Base-by-base conservation (phyloP, 83 land plant genomes). In the Picea abies region DNA sequence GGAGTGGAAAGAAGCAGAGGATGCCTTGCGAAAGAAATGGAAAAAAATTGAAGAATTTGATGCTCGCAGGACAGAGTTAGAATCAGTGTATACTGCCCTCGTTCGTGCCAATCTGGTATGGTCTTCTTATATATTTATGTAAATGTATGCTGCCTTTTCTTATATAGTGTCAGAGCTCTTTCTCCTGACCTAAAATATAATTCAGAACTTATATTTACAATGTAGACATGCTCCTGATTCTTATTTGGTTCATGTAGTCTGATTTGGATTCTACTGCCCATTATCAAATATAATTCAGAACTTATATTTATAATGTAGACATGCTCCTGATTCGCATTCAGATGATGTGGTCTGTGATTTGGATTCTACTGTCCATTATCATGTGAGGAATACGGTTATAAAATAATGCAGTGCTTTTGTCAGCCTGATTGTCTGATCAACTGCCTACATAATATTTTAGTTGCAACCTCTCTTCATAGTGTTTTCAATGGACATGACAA, bases 31-130 rank as follows among this genome's bases (percentile, higher is more conserved):
- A 80, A 92, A 92, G 82, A 97, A 97, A 84, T 97, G 99, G 99
- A 97, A 96, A 83, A 97, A 92, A 81, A 96, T 97, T 79, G 99
- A 97, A 81, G 98, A 96, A 80, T 97, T 97, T 89, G 97, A 96
- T 88, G 90, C 94, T 25, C 93, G 99, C 20, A 91, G 99, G 81
- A 83, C 92, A 81, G 99, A 97, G 81, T 90, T 97, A 44, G 98
- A 97, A 80, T 81, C 87, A 15, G 88, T 97, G 29, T 97, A 96
- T 79, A 88, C 91, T 78, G 92, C 95, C 16, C 85, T 97, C 29
- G 86, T 97, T 19, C 91, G 86, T 8, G 90, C 91, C 20, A 97
- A 95, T 70, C 84, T 83, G 92, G 99, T 97, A 88, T 82, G 84
- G 61, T 86, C 29, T 25, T 71, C 83, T 23, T 23, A 17, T 35